Conservation (phyloP, 1,284 basidiomycete species). For the Sanghuangporus baumii region DNA sequence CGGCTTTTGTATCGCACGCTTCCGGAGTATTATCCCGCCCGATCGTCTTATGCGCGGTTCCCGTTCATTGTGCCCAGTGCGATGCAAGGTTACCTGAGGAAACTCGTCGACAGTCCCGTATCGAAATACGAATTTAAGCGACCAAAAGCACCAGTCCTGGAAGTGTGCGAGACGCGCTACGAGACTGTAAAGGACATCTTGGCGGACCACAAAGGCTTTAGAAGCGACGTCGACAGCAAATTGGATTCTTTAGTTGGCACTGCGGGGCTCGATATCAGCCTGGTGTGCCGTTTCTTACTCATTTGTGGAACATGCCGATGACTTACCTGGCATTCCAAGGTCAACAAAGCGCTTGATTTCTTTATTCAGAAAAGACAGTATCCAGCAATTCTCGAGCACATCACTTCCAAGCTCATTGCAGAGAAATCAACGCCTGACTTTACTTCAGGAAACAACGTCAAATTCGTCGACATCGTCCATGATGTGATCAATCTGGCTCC, state of each 20-base stretch:
- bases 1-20: slow-evolving; percentile 67
- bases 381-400: slow-evolving; percentile 33
- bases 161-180: slow-evolving; percentile 27
- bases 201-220: slow-evolving; percentile 25
- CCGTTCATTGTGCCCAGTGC: slow-evolving; percentile 52
- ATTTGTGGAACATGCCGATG: slow-evolving; percentile 11
- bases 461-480: slow-evolving; percentile 60
- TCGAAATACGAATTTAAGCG: slow-evolving; percentile 44
- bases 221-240: slow-evolving; percentile 29
- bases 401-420: slow-evolving; percentile 34
- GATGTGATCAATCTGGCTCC: slow-evolving; percentile 69
- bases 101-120: slow-evolving; percentile 27
- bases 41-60: slow-evolving; percentile 59
- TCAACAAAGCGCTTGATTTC: slow-evolving; percentile 6
- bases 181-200: slow-evolving; percentile 34
- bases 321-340: not conserved
- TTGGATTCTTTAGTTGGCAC: slow-evolving; percentile 20
- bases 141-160: slow-evolving; percentile 29
- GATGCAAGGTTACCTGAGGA: slow-evolving; percentile 34
- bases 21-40: slow-evolving; percentile 58
- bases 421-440: slow-evolving; percentile 24
- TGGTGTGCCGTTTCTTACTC: slow-evolving; percentile 16
- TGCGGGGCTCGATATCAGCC: slow-evolving; percentile 11
- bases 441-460: slow-evolving; percentile 25
- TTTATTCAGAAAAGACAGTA: slow-evolving; percentile 13